These are phyloP conservation scores for Eleusine coracana DNA, from an alignment of 176 grass and related monocot genomes.

Conservation along the genomic window DNA sequence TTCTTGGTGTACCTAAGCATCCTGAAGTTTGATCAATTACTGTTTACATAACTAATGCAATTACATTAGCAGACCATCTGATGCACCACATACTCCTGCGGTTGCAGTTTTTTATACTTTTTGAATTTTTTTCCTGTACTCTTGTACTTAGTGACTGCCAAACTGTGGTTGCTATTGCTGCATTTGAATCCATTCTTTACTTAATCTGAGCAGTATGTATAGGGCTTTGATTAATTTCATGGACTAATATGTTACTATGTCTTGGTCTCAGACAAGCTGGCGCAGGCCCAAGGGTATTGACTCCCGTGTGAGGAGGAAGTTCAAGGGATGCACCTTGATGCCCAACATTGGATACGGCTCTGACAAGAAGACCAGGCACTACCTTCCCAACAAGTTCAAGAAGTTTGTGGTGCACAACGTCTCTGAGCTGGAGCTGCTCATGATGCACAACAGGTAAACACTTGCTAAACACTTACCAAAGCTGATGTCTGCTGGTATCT, in stretches of 20 bases:
- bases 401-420: conserved; percentile 89
- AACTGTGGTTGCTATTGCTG: background rate
- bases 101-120: background rate
- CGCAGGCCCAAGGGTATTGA: conserved; percentile 95
- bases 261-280: conserved; percentile 58
- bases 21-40: background rate
- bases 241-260: background rate
- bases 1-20: no score
- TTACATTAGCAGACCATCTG: background rate
- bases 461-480: background rate
- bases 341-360: conserved; percentile 89
- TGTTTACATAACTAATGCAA: background rate
- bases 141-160: background rate
- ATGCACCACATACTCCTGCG: background rate
- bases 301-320: conserved; percentile 83
- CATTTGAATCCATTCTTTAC: background rate
- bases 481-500: background rate
- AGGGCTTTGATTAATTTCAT: background rate
- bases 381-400: conserved; percentile 87
- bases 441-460: conserved; percentile 84
- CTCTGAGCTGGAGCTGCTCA: conserved; percentile 77
- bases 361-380: conserved; percentile 84
- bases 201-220: background rate
- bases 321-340: conserved; percentile 87
- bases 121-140: background rate